Percentiles rank a stretch among this genome's conserved stretches.
Conservation (phyloP, 73 alveolate genomes). For the Diophrys sp. region DNA sequence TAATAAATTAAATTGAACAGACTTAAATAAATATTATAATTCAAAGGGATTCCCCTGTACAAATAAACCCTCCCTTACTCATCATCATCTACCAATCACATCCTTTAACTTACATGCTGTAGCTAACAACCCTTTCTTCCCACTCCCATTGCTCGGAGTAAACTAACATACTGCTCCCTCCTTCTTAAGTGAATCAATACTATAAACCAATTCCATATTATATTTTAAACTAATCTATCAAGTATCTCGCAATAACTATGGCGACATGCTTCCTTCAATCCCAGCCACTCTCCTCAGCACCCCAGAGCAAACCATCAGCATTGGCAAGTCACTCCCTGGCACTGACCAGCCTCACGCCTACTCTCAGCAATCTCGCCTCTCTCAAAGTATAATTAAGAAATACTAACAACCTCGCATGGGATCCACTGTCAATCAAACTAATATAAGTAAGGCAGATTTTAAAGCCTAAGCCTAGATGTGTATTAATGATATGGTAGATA, state of each 20-base stretch:
- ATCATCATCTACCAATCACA: background rate
- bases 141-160: background rate
- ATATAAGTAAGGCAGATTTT: background rate
- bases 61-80: background rate
- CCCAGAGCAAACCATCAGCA: too few species aligned
- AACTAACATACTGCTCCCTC: background rate
- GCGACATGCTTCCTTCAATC: too few species aligned
- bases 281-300: too few species aligned
- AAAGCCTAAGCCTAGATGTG: background rate
- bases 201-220: background rate
- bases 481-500: background rate
- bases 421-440: background rate
- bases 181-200: too few species aligned
- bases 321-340: background rate
- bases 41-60: too few species aligned
- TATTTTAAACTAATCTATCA: background rate
- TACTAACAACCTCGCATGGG: background rate
- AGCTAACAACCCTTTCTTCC: background rate
- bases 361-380: background rate
- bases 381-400: background rate
- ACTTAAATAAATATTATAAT: too few species aligned
- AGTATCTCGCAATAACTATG: background rate
- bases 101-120: background rate
- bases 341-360: background rate
- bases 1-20: too few species aligned